Percentiles rank a stretch among this genome's conserved stretches.
Evolutionary conservation across 108 stramenopile species (phyloP).

Genomic region (Nitzschia sp.): DNA sequence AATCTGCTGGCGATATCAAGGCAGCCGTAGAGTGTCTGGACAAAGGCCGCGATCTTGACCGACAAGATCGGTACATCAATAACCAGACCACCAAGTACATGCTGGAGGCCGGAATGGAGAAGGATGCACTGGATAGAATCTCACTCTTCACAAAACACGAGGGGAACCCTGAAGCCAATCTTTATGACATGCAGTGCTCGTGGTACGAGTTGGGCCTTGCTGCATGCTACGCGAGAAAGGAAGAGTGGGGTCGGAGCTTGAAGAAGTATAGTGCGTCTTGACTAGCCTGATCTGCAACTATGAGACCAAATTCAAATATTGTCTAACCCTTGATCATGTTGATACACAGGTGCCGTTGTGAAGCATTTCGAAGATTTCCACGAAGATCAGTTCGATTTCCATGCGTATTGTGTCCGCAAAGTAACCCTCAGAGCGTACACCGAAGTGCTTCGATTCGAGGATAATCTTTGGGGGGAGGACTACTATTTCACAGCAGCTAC

Average conservation of each 20-base stretch:
- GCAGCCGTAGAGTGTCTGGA: conserved; percentile 89
- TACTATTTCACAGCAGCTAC: conserved; percentile 79
- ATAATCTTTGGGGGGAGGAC: conserved; percentile 79
- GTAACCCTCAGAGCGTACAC: conserved; percentile 94
- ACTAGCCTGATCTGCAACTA: neutral
- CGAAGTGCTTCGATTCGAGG: conserved; percentile 86
- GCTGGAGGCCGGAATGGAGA: conserved; percentile 85
- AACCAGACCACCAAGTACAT: conserved; percentile 96
- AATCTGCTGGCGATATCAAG: conserved; percentile 78
- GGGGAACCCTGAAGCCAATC: conserved; percentile 90
- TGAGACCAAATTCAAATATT: neutral
- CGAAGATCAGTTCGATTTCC: conserved; percentile 99
- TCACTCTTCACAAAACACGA: conserved; percentile 91
- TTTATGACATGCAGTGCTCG: conserved; percentile 97
- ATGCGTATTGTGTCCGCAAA: conserved; percentile 96
- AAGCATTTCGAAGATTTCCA: conserved; percentile 96
- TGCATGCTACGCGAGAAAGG: conserved; percentile 54
- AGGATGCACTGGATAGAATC: conserved; percentile 76
- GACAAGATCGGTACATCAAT: conserved; percentile 97
- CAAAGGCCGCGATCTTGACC: conserved; percentile 87
- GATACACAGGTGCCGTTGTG: conserved; percentile 70
- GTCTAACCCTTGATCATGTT: neutral
- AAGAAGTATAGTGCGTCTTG: conserved; percentile 79
- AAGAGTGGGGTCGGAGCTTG: conserved; percentile 70
- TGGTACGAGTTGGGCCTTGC: conserved; percentile 98